phyloP scores from a whole-genome alignment of 2,329 filamentous ascomycete species.

The Thelonectria blattea region DNA sequence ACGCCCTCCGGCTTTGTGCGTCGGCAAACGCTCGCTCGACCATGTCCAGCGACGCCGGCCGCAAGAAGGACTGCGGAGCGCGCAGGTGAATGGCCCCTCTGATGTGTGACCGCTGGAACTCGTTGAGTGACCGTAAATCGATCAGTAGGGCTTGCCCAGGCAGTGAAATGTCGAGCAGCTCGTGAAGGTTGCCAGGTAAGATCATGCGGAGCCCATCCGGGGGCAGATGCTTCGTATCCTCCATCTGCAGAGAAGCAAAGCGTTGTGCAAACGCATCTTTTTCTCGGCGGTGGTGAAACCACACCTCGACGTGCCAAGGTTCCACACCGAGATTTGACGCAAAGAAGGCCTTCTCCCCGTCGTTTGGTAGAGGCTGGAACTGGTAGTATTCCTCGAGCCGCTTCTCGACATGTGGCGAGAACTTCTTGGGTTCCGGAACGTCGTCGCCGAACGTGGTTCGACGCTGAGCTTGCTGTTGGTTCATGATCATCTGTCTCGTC shows the following conservation, averaged over 20 bases:
- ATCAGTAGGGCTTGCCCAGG: conserved; percentile 54
- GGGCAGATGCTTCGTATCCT: conserved; percentile 41
- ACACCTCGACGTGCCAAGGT: conserved; percentile 57
- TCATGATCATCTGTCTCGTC: conserved; percentile 51
- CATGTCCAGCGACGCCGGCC: conserved; percentile 55
- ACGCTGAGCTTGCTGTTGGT: conserved; percentile 51
- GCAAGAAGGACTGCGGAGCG: conserved; percentile 55
- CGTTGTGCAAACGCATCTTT: conserved; percentile 53
- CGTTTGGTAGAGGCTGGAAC: conserved; percentile 53
- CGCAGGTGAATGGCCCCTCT: conserved; percentile 59
- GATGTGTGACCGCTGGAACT: conserved; percentile 59
- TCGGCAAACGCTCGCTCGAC: conserved; percentile 57
- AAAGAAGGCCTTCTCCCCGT: conserved; percentile 58
- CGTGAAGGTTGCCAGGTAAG: conserved; percentile 57
- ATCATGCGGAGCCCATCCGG: conserved; percentile 53
- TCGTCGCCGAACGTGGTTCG: conserved; percentile 48
- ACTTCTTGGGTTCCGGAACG: conserved; percentile 50
- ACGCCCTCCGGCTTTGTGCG: conserved; percentile 53
- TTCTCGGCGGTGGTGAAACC: conserved; percentile 61
- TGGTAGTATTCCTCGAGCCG: conserved; percentile 62
- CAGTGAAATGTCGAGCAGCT: conserved; percentile 56
- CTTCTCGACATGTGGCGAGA: conserved; percentile 56
- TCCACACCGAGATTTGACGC: conserved; percentile 62
- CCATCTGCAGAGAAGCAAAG: conserved; percentile 52
- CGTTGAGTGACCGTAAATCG: conserved; percentile 54